These are phyloP conservation scores for Exophiala oligosperma DNA, from an alignment of 2,329 filamentous ascomycete species.

Conservation along the genomic window DNA sequence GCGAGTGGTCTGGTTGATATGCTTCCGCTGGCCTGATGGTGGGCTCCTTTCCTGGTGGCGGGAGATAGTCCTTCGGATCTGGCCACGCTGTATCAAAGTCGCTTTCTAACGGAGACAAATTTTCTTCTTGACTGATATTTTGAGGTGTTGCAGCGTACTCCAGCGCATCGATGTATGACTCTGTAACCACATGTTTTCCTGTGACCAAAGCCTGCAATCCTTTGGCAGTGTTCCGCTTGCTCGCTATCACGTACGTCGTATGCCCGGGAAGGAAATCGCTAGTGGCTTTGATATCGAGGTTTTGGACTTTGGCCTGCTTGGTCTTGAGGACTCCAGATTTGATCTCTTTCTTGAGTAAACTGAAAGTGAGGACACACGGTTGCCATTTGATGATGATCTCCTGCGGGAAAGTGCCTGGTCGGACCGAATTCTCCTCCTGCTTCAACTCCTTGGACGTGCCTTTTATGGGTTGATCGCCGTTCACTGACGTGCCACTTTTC, in stretches of 20 bases:
- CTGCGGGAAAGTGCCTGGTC: conserved; percentile 69
- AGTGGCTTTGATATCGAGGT: conserved; percentile 84
- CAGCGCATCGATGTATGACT: conserved; percentile 72
- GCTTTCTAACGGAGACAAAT: conserved; percentile 64
- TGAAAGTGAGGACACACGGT: conserved; percentile 78
- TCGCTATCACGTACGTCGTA: conserved; percentile 86
- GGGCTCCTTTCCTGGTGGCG: conserved; percentile 73
- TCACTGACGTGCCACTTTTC: conserved; percentile 78
- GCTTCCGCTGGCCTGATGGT: conserved; percentile 65
- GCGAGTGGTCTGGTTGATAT: conserved; percentile 67
- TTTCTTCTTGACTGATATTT: conserved; percentile 52
- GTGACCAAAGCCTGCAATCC: conserved; percentile 84
- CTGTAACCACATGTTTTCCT: conserved; percentile 73
- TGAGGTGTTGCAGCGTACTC: conserved; percentile 57
- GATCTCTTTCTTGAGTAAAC: conserved; percentile 69
- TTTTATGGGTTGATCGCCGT: conserved; percentile 66
- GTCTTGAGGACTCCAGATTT: conserved; percentile 63
- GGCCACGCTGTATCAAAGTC: conserved; percentile 84
- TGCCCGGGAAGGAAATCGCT: conserved; percentile 66
- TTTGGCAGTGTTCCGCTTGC: conserved; percentile 85
- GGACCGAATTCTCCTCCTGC: conserved; percentile 62
- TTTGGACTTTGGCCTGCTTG: conserved; percentile 68
- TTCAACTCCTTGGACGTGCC: conserved; percentile 55
- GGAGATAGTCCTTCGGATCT: conserved; percentile 68
- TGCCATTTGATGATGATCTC: conserved; percentile 70